Evolutionary conservation across 1,284 basidiomycete genomes (phyloP).

Genomic region (Boletus mariae): DNA sequence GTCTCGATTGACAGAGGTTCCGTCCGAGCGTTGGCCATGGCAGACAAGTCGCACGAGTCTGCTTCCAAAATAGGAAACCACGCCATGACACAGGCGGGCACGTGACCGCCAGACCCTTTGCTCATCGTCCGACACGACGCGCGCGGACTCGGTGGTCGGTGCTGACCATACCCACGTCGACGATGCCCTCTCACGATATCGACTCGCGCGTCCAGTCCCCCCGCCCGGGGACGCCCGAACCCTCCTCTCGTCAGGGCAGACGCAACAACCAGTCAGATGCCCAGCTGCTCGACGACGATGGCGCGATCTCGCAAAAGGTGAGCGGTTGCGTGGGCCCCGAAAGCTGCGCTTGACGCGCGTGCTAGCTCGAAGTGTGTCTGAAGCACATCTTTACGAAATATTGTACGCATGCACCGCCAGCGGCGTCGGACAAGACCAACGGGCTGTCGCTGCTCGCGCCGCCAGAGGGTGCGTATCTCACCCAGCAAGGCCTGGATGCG

Average conservation of each 20-base stretch:
- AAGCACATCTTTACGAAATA: conserved; percentile 74
- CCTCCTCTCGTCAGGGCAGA: conserved; percentile 54
- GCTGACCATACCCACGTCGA: conserved; percentile 12
- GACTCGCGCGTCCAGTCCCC: conserved; percentile 41
- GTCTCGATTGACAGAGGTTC: conserved; percentile 82
- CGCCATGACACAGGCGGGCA: neutral
- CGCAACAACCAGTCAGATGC: conserved; percentile 41
- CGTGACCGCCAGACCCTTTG: conserved; percentile 20
- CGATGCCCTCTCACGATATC: conserved; percentile 19
- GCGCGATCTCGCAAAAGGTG: conserved; percentile 61
- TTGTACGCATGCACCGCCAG: conserved; percentile 48
- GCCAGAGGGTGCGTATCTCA: conserved; percentile 56
- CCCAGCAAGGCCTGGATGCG: conserved; percentile 56
- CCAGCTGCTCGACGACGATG: conserved; percentile 62
- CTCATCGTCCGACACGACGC: conserved; percentile 26
- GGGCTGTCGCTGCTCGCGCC: conserved; percentile 40
- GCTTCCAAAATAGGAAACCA: conserved; percentile 17
- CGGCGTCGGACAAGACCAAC: conserved; percentile 10
- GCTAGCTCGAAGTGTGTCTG: conserved; percentile 58
- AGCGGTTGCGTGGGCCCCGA: conserved; percentile 9
- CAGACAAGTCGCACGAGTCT: neutral
- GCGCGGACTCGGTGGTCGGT: conserved; percentile 24
- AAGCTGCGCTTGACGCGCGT: neutral
- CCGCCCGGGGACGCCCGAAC: conserved; percentile 59
- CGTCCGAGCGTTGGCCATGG: conserved; percentile 38